Evolutionary conservation across 1,284 basidiomycete genomes (phyloP).

Genomic region (Phellopilus nigrolimitatus): DNA sequence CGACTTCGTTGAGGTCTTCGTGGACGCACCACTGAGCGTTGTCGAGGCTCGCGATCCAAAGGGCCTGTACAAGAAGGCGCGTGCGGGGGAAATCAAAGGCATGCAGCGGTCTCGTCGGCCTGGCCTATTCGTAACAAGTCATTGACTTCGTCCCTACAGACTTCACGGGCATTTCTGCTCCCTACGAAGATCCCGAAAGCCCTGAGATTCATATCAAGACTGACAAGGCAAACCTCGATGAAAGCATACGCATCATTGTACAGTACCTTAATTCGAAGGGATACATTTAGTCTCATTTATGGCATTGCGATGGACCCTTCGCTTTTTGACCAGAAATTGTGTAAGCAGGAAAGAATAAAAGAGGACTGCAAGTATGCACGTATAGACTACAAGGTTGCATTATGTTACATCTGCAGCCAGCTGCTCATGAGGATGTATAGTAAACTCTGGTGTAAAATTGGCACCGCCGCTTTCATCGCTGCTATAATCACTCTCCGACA

Average conservation of each 20-base stretch:
- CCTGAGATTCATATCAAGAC: slow-evolving; percentile 96
- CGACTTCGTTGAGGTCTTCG: slow-evolving; percentile 91
- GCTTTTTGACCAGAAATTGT: too few species aligned
- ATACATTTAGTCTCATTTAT: too few species aligned
- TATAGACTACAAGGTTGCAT: neutral
- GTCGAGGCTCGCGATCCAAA: slow-evolving; percentile 96
- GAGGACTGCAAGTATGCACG: neutral
- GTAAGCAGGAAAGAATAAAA: neutral
- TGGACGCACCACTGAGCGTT: slow-evolving; percentile 87
- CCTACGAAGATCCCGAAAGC: slow-evolving; percentile 85
- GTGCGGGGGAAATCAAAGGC: slow-evolving; percentile 97
- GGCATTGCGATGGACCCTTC: neutral
- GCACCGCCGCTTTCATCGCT: neutral
- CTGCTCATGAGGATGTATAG: slow-evolving; percentile 7
- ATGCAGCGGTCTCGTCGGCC: slow-evolving; percentile 15
- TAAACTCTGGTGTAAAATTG: neutral
- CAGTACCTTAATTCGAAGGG: slow-evolving; percentile 72
- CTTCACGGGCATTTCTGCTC: slow-evolving; percentile 97
- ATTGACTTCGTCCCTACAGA: slow-evolving; percentile 53
- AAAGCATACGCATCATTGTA: slow-evolving; percentile 78
- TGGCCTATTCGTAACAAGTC: slow-evolving; percentile 9
- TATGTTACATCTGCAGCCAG: slow-evolving; percentile 15
- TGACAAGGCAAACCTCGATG: slow-evolving; percentile 72
- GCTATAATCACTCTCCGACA: neutral
- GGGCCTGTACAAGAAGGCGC: slow-evolving; percentile 95